phyloP scores from a whole-genome alignment of 805 yeast species.

The Dipodascus geniculatus region DNA sequence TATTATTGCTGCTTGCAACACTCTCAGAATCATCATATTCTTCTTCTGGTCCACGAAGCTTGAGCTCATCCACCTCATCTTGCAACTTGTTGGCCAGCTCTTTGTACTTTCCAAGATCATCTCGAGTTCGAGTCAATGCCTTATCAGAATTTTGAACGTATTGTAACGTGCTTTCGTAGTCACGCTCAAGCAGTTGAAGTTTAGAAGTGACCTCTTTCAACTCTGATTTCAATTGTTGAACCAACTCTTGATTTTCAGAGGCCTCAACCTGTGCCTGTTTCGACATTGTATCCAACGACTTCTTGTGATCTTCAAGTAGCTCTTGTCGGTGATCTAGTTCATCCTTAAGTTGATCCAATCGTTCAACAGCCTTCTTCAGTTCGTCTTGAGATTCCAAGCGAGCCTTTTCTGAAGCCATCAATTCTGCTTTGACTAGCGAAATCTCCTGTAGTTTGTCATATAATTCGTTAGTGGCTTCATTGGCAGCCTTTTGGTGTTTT shows the following conservation, averaged over 20 bases:
- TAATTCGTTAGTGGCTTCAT: constrained; percentile 18
- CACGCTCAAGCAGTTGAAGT: constrained; percentile 39
- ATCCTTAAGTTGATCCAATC: constrained; percentile 20
- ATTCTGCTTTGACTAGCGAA: constrained; percentile 13
- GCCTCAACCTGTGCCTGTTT: constrained; percentile 15
- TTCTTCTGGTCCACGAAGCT: constrained; percentile 34
- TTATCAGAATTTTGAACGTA: constrained; percentile 63
- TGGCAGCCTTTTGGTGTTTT: constrained; percentile 21
- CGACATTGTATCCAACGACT: constrained; percentile 14
- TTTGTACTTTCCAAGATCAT: constrained; percentile 53
- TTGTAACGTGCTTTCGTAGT: constrained; percentile 59
- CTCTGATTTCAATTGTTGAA: constrained; percentile 27
- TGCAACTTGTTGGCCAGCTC: constrained; percentile 42
- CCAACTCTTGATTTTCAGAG: constrained; percentile 5
- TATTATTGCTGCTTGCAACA: constrained; percentile 21
- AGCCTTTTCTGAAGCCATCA: constrained; percentile 9
- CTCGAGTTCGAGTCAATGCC: constrained; percentile 64
- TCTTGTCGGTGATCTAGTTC: constrained; percentile 15
- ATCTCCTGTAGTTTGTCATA: constrained; percentile 11
- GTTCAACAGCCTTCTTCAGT: constrained; percentile 2
- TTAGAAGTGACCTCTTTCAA: constrained; percentile 23
- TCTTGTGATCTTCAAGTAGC: constrained; percentile 16
- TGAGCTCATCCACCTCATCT: constrained; percentile 60
- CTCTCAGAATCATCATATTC: constrained; percentile 17
- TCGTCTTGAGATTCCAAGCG: constrained; percentile 7